Evolutionary conservation across 371 early-diverging fungal genomes (phyloP), one percentile per base, ranked within the genome.

Genomic region (Haplosporangium sp.): DNA sequence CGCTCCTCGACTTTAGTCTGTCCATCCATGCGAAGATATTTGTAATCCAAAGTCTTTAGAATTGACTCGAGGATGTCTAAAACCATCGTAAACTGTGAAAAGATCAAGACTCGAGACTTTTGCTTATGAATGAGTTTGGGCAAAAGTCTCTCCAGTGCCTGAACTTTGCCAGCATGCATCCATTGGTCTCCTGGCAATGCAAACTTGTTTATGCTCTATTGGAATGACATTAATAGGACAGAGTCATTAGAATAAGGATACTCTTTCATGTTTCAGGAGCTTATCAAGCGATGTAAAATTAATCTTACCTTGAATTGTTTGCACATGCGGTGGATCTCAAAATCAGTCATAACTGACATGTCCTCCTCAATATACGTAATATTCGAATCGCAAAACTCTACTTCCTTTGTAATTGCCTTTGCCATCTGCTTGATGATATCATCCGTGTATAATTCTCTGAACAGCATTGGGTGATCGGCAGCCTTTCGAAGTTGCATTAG

Each of bases 401-500:
- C 72, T 71, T 92, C 93, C 59, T 83, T 72, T 67, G 91, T 86
- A 17, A 96, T 87, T 27, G 71, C 77, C 64, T 87, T 88, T 27
- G 95, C 87, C 92, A 97, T 95, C 19, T 82, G 72, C 64, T 82
- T 74, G 3, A 96, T 60, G 57, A 82, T 83, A 0, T 64, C 83
- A 65, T 89, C 89, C 0, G 83, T 84, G 79, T 93, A 97, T 4
- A 84, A 67, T 53, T 88, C 76, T 44, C 97, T 85, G 72, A 94
- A 86, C 6, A 97, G 83, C 72, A 97, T 77, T 3, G 96, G 97
- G 71, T 97, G 97, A 67, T 92, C 91, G 13, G 96, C 92, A 0
- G 92, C 93, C 74, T 97, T 97, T 35, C 97, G 88, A 66, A 97
- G 86, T 63, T 94, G 87, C 90, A 96, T 94, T 37, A 96, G 76